Base-by-base conservation (phyloP, 257 asterid species). In the Ehretia macrophylla region DNA sequence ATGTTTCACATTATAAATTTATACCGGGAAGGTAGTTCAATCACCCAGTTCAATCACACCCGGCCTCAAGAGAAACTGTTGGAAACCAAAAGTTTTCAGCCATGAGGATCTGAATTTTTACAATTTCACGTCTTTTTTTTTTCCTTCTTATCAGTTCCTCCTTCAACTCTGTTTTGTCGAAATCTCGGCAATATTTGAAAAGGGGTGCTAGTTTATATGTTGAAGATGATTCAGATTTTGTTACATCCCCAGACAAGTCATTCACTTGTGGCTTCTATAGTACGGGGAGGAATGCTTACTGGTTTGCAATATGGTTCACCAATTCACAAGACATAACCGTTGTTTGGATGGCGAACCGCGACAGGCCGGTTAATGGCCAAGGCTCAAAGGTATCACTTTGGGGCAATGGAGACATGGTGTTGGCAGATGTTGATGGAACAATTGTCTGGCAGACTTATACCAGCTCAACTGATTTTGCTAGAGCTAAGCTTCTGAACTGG, bases 291-390 rank as follows among this genome's bases (percentile, higher is more conserved):
- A 42, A 42, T 10, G 47, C 47, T 42, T 42, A 42, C 47, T 42
- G 47, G 47, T 42, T 42, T 42, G 47, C 47, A 10, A 42, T 42
- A 42, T 42, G 47, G 47, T 42, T 42, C 11, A 42, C 47, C 47
- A 69, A 78, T 45, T 78, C 92, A 57, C 32, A 19, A 46, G 73
- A 81, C 61, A 78, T 55, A 67, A 84, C 84, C 37, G 78, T 74
- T 5, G 68, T 79, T 1, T 84, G 92, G 90, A 70, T 35, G 21
- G 85, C 88, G 1, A 81, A 84, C 23, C 82, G 85, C 0, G 59
- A 74, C 62, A 22, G 76, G n/a, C 92, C 92, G 0, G 88, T 84
- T 5, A 81, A 84, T 62, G 6, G 65, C 62, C 39, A 51, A 16
- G 84, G 84, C 12, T 62, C 74, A 16, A 57, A 44, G 63, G 13